Evolutionary conservation across 2,329 filamentous ascomycete genomes (phyloP).

Genomic region (Cephalotrichum gorgonifer): DNA sequence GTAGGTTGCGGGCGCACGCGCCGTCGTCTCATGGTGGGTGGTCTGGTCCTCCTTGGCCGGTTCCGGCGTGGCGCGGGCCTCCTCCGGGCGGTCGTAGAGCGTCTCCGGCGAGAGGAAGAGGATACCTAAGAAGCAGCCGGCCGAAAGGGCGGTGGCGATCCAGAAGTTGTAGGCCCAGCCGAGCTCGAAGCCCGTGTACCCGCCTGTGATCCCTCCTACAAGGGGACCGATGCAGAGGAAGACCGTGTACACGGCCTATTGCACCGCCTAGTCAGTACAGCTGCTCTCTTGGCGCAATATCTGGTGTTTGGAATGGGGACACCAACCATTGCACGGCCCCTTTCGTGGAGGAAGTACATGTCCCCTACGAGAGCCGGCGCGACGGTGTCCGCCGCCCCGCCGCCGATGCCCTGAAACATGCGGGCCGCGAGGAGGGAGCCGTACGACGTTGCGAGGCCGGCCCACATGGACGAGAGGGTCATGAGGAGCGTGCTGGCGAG

Average conservation of each 20-base stretch:
- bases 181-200: slow-evolving; percentile 66
- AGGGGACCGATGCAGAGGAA: slow-evolving; percentile 46
- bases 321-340: slow-evolving; percentile 64
- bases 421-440: slow-evolving; percentile 65
- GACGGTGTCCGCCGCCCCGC: slow-evolving; percentile 81
- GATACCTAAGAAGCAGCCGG: slow-evolving; percentile 16
- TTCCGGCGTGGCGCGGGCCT: neutral
- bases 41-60: slow-evolving; percentile 9
- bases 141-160: slow-evolving; percentile 75
- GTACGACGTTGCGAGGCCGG: slow-evolving; percentile 31
- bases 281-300: neutral
- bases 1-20: slow-evolving; percentile 50
- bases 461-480: slow-evolving; percentile 15
- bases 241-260: slow-evolving; percentile 50
- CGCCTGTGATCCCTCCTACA: slow-evolving; percentile 74
- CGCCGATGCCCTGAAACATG: slow-evolving; percentile 74
- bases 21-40: slow-evolving; percentile 43
- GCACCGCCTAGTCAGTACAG: neutral
- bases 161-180: slow-evolving; percentile 88
- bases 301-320: slow-evolving; percentile 7
- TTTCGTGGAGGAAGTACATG: slow-evolving; percentile 77
- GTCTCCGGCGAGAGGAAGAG: slow-evolving; percentile 24
- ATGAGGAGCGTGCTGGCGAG: slow-evolving; percentile 18
- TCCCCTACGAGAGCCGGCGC: slow-evolving; percentile 86
- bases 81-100: slow-evolving; percentile 13